Base-by-base conservation (phyloP, 768 basidiomycete genomes). In the Amanita polypyramis region DNA sequence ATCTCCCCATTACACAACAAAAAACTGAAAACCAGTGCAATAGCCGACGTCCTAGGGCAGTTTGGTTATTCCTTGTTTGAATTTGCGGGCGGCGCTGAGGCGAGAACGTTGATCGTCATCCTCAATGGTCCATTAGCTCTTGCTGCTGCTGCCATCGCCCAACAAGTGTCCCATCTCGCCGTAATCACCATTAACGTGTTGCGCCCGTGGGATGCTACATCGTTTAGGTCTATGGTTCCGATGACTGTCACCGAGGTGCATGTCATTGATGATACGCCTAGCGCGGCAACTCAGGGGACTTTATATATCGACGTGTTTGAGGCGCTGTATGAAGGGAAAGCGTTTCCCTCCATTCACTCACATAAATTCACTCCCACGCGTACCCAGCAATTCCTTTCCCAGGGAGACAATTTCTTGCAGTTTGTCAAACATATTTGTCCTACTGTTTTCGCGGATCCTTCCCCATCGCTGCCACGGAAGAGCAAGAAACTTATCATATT, bases 91-190 rank as follows among this genome's bases (percentile, higher is more conserved):
- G 78, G 82, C 59, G 54, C 58, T 33, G 62, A 71, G 15, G 85
- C 91, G 0, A 68, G 68, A 23, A 79, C 77, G 12, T 79, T 83
- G 43, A 51, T 94, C 51, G 79, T 94, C 38, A 53, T 83, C 17
- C 67, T 82, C 51, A 93, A 94, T 55, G 80, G 90, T 0, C 82
- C 86, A 2, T 63, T 88, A 32, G 84, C 89, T n/a, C 67, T 80
- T 32, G 66, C 69, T 29, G 75, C 80, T 17, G 76, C 79, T 54
- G 72, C 76, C 1, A 60, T 80, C 9, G 72, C 74, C 10, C 55
- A 59, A 33, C 64, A 60, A 33, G 56, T 62, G 0, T 52, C 68
- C 7, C 77, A 80, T 9, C 62, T 90, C 8, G 89, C 80, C 2
- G 72, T 83, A 1, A 68, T 93, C 47, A 64, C 75, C 38, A 82